These are phyloP conservation scores for Eutrema heterophyllum DNA, from an alignment of 345 rosid species.

Conservation along the genomic window DNA sequence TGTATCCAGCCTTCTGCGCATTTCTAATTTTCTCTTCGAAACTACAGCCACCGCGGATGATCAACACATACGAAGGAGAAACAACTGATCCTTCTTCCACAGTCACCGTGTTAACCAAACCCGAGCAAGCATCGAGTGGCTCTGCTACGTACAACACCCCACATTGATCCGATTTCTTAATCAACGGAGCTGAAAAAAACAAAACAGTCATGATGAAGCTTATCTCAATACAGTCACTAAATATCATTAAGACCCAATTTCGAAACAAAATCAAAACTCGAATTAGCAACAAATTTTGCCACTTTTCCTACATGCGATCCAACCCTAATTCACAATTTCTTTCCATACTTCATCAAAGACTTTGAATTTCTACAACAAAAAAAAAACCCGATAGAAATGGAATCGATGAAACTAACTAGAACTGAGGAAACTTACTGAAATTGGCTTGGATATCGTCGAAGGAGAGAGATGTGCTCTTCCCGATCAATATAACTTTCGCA, in stretches of 20 bases:
- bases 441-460: slow-evolving; percentile 74
- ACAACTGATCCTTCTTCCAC: slow-evolving; percentile 25
- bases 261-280: neutral
- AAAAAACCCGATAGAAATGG: neutral
- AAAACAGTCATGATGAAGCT: neutral
- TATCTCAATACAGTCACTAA: too few species aligned
- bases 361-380: neutral
- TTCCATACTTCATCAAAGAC: neutral
- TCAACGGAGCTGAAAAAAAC: slow-evolving; percentile 53
- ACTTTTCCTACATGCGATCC: neutral
- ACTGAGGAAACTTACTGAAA: slow-evolving; percentile 49
- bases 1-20: slow-evolving; percentile 81
- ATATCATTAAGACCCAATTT: too few species aligned
- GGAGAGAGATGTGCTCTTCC: slow-evolving; percentile 55
- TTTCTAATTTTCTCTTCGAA: slow-evolving; percentile 81
- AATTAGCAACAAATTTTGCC: neutral
- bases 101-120: slow-evolving; percentile 45
- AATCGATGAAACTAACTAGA: neutral
- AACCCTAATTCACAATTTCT: slow-evolving; percentile 2
- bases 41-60: slow-evolving; percentile 80
- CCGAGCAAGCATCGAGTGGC: slow-evolving; percentile 80
- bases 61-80: slow-evolving; percentile 52
- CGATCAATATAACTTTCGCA: slow-evolving; percentile 64
- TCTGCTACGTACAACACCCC: slow-evolving; percentile 58
- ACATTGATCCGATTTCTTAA: slow-evolving; percentile 60